Percentiles rank a stretch among this genome's conserved stretches.
Evolutionary conservation across 1,139 yeast genomes (phyloP).

Genomic region (Saccharomyces hybrid): DNA sequence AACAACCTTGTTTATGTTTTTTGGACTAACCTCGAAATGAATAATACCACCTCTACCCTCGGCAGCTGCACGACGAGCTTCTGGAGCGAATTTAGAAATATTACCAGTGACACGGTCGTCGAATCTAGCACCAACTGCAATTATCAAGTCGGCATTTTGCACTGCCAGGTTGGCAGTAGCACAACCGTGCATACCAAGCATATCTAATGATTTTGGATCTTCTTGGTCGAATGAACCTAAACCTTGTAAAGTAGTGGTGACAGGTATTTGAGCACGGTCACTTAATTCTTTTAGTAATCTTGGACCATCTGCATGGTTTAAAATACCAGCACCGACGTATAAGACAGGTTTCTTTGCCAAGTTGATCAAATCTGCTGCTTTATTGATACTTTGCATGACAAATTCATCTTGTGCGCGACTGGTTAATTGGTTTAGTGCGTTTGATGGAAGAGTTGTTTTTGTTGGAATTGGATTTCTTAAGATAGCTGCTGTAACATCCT

Average conservation of each 20-base stretch:
- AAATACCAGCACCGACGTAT: conserved; percentile 87
- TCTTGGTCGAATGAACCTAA: conserved; percentile 91
- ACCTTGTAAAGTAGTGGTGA: conserved; percentile 90
- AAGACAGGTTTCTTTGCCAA: conserved; percentile 80
- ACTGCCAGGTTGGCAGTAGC: conserved; percentile 93
- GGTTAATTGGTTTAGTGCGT: conserved; percentile 66
- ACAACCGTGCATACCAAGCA: conserved; percentile 98
- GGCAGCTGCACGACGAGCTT: conserved; percentile 78
- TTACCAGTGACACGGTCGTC: conserved; percentile 97
- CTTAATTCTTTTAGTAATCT: conserved; percentile 70
- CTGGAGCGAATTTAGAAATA: conserved; percentile 86
- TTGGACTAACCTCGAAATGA: conserved; percentile 93
- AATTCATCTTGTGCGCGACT: conserved; percentile 66
- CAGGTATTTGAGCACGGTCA: conserved; percentile 89
- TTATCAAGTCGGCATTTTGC: conserved; percentile 85
- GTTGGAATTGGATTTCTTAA: conserved; percentile 83
- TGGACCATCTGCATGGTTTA: conserved; percentile 79
- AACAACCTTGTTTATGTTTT: conserved; percentile 94
- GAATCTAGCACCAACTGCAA: conserved; percentile 94
- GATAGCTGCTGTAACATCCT: conserved; percentile 92
- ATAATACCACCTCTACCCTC: conserved; percentile 92
- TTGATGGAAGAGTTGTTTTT: conserved; percentile 75
- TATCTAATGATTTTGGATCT: conserved; percentile 83
- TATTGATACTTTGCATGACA: conserved; percentile 63
- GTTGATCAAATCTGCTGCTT: conserved; percentile 74